These are phyloP conservation scores for Candida taoyuanica DNA, from an alignment of 805 yeast species.

Conservation along the genomic window DNA sequence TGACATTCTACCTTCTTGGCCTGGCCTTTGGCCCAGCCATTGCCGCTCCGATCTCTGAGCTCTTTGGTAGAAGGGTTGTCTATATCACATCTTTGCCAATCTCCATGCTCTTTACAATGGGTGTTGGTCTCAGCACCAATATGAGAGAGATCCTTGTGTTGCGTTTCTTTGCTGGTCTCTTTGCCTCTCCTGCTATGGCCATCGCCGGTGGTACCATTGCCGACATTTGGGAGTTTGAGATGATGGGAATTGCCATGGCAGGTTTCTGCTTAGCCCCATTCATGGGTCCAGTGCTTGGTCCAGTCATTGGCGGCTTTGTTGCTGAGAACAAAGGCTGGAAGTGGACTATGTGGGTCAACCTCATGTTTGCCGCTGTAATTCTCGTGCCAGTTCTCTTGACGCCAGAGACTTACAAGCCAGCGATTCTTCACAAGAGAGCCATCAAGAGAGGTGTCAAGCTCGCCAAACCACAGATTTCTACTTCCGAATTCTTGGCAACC, in stretches of 20 bases:
- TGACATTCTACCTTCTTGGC: constrained; percentile 68
- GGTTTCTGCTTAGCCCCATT: constrained; percentile 77
- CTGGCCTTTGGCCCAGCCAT: constrained; percentile 65
- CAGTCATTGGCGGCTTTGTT: constrained; percentile 70
- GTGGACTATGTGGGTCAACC: constrained; percentile 69
- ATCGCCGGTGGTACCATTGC: constrained; percentile 81
- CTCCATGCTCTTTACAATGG: constrained; percentile 70
- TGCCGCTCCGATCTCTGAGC: constrained; percentile 69
- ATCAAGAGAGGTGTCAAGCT: constrained; percentile 51
- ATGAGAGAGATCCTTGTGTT: constrained; percentile 60
- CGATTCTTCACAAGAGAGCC: constrained; percentile 57
- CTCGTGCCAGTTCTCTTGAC: constrained; percentile 43
- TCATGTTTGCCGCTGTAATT: constrained; percentile 58
- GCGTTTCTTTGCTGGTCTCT: constrained; percentile 69
- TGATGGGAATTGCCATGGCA: constrained; percentile 70
- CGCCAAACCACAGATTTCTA: constrained; percentile 32
- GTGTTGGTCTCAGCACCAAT: constrained; percentile 61
- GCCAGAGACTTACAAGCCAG: constrained; percentile 73
- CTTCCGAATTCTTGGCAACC: constrained; percentile 36
- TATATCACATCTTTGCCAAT: constrained; percentile 56
- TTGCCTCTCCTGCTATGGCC: constrained; percentile 79
- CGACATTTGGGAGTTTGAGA: constrained; percentile 67
- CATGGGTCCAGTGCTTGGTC: constrained; percentile 76
- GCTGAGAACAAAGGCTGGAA: constrained; percentile 58
- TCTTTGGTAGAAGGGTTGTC: constrained; percentile 61